phyloP scores from a whole-genome alignment of 768 basidiomycete genomes.

The Pleurotus platypus region DNA sequence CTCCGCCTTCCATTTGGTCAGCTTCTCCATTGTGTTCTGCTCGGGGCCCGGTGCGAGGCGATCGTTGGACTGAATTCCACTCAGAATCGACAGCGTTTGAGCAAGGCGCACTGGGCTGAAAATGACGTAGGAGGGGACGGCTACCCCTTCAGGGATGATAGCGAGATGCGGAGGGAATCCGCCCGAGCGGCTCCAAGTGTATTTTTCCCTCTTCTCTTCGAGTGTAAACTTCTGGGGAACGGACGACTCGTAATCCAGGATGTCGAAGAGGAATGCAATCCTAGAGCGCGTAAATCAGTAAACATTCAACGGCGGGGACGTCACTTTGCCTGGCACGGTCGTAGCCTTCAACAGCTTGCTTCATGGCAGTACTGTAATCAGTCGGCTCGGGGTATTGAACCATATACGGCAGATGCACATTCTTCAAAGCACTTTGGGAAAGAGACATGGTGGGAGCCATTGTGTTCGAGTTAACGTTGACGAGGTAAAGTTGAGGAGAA shows the following conservation, averaged over 20 bases:
- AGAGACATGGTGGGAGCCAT: too few relatives aligned
- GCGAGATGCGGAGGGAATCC: conserved; percentile 18
- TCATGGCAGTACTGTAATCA: neutral
- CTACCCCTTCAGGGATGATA: conserved; percentile 11
- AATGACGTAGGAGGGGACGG: conserved; percentile 8
- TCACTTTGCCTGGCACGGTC: neutral
- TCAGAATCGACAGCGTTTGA: conserved; percentile 11
- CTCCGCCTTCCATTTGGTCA: conserved; percentile 12
- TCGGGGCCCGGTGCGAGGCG: neutral
- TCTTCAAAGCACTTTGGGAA: neutral
- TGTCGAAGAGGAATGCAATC: conserved; percentile 2
- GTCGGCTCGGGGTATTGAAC: neutral
- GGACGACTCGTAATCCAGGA: conserved; percentile 9
- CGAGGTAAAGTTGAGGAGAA: too few relatives aligned
- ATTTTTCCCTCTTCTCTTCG: conserved; percentile 6
- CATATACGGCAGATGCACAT: neutral
- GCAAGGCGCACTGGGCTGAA: conserved; percentile 14
- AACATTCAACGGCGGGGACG: too few relatives aligned
- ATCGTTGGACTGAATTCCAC: neutral
- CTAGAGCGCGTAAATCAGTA: neutral
- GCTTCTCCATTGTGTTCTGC: conserved; percentile 13
- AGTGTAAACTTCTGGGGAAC: conserved; percentile 6
- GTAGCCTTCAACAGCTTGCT: neutral
- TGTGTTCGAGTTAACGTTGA: too few relatives aligned
- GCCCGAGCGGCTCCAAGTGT: conserved; percentile 14